A percentile compares a stretch with the other conserved stretches of the same genome.
phyloP scores from a whole-genome alignment of 495 filamentous ascomycete species.

The Penicillium mononematosum region DNA sequence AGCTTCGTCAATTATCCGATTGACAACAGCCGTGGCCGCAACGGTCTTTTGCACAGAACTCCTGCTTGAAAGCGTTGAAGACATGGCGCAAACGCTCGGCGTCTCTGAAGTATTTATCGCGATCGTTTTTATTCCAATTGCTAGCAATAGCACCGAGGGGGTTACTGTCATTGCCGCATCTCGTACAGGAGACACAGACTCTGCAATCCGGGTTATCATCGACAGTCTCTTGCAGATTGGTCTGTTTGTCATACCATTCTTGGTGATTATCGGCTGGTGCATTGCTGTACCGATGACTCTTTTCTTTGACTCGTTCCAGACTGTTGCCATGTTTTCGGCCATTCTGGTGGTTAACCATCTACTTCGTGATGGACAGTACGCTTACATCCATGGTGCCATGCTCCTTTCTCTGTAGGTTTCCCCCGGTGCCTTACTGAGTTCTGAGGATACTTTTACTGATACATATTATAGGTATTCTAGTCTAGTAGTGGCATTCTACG shows the following conservation, averaged over 20 bases:
- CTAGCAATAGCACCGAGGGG: conserved; percentile 30
- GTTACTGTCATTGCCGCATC: conserved; percentile 23
- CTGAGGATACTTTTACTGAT: neutral
- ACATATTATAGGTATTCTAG: conserved; percentile 5
- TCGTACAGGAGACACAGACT: conserved; percentile 26
- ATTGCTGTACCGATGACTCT: conserved; percentile 35
- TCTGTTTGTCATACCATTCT: conserved; percentile 38
- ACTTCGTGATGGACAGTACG: conserved; percentile 65
- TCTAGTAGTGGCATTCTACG: conserved; percentile 11
- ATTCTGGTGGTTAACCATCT: conserved; percentile 33
- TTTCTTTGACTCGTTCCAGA: conserved; percentile 37
- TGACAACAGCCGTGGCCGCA: conserved; percentile 21
- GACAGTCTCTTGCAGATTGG: conserved; percentile 32
- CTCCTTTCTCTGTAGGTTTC: conserved; percentile 21
- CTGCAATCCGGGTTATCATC: conserved; percentile 27
- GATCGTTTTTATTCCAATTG: conserved; percentile 28
- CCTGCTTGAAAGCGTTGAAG: conserved; percentile 22
- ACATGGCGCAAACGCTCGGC: conserved; percentile 18
- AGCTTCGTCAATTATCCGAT: conserved; percentile 35
- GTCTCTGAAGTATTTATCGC: conserved; percentile 26
- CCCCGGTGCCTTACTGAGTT: too few species aligned
- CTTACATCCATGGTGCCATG: conserved; percentile 49
- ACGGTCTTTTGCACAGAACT: conserved; percentile 28
- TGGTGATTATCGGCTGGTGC: conserved; percentile 42
- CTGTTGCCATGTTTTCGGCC: conserved; percentile 31